Evolutionary conservation across 768 basidiomycete species (phyloP).

Genomic region (Lyophyllum shimeji): DNA sequence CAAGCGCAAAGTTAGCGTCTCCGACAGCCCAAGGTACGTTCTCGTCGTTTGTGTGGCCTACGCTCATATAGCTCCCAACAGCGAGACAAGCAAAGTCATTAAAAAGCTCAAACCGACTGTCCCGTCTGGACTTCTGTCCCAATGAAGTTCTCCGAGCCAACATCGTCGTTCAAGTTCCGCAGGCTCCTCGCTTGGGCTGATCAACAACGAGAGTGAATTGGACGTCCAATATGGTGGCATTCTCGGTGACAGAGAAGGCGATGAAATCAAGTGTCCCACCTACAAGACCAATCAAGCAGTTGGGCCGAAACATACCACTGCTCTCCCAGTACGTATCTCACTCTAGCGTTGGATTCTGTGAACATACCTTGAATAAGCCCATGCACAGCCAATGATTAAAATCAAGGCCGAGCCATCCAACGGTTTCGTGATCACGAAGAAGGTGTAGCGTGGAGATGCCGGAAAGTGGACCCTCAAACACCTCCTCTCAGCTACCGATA

Average conservation of each 20-base stretch:
- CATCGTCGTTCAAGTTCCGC: background rate
- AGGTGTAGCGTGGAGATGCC: background rate
- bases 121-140: background rate
- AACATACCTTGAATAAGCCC: background rate
- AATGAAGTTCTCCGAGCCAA: background rate
- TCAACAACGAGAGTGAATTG: background rate
- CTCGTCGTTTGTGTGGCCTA: no score
- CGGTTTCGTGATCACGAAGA: background rate
- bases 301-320: background rate
- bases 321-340: background rate
- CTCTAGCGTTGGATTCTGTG: background rate
- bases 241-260: background rate
- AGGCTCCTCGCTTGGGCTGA: background rate
- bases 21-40: background rate
- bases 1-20: background rate
- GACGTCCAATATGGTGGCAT: background rate
- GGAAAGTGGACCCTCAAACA: background rate
- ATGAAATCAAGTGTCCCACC: background rate
- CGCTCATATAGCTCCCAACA: no score
- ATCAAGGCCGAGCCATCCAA: background rate
- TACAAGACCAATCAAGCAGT: background rate
- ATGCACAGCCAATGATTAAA: background rate
- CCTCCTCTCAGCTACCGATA: background rate
- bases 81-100: background rate
- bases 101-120: background rate